Conservation (phyloP, 306 rosid species). For the Benincasa hispida region DNA sequence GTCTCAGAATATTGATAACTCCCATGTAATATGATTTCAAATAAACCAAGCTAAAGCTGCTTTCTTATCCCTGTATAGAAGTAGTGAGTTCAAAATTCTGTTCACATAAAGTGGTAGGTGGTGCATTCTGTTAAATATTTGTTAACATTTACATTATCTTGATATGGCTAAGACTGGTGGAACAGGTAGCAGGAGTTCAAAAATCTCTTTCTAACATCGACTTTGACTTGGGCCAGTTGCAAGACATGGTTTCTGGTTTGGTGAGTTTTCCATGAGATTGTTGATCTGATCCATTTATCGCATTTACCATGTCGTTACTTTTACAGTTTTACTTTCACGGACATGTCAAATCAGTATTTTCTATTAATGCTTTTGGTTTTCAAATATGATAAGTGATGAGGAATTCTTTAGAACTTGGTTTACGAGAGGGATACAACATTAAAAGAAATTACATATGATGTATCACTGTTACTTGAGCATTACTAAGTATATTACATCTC, state of each 20-base stretch:
- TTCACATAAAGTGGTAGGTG: not conserved
- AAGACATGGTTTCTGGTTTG: constrained; percentile 46
- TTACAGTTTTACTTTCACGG: not conserved
- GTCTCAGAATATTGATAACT: not conserved
- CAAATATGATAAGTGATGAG: not conserved
- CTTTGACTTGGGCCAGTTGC: constrained; percentile 45
- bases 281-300: not conserved
- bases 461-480: not conserved
- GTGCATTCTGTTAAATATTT: not conserved
- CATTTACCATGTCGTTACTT: not conserved
- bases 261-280: constrained; percentile 38
- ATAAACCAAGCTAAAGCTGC: not conserved
- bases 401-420: not conserved
- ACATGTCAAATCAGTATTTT: not conserved
- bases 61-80: not conserved
- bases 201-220: constrained; percentile 37
- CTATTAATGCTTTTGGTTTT: not conserved
- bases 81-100: not conserved
- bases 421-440: not conserved
- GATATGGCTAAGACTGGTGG: constrained; percentile 17
- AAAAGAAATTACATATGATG: not conserved
- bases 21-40: not conserved
- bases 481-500: not conserved
- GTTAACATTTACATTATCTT: not conserved
- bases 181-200: constrained; percentile 72